Evolutionary conservation across 2,329 filamentous ascomycete genomes (phyloP), one percentile per base, ranked within the genome.

Genomic region (Endocalyx cinctus): DNA sequence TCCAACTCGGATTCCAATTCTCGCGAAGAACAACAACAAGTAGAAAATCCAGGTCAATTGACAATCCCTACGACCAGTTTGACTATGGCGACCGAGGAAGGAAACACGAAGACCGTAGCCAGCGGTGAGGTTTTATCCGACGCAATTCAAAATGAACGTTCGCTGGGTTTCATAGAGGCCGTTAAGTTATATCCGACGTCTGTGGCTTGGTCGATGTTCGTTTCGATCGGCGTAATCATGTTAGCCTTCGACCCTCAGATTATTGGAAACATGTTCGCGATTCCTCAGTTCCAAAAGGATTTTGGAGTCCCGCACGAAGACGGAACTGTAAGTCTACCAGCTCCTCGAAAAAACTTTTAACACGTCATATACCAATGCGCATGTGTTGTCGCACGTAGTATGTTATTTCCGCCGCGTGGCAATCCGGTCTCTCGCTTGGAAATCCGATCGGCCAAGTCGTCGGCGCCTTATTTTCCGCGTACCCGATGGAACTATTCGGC

Each of bases 161-260:
- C 50, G 27, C 42, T 67, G 31, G 51, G 48, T 17, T 67, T 71
- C 42, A 35, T 49, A 32, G 45, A 69, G 22, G 65, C 67, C 0
- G 46, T 62, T 34, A 55, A 48, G 33, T 52, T 67, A 22, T 70
- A 70, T 38, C 67, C 67, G 11, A 58, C 59, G 17, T 66, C 67
- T 6, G 64, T 70, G 14, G 59, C 51, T 12, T 81, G 76, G 77
- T 76, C 72, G 6, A 60, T 69, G 26, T 77, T 76, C 47, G 74
- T 81, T 42, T 76, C 70, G 5, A 57, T 78, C 3, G 73, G 73
- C 6, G 70, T 79, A 23, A 72, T 79, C 42, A 79, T 79, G 73
- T 54, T 71, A 26, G 75, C 75, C 4, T 84, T 82, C 47, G 78
- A 82, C 50, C 73, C 76, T 0, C 77, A 82, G 50, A 66, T 83